Base-by-base conservation (phyloP, 1,284 basidiomycete species). In the Ceratobasidium sp. region DNA sequence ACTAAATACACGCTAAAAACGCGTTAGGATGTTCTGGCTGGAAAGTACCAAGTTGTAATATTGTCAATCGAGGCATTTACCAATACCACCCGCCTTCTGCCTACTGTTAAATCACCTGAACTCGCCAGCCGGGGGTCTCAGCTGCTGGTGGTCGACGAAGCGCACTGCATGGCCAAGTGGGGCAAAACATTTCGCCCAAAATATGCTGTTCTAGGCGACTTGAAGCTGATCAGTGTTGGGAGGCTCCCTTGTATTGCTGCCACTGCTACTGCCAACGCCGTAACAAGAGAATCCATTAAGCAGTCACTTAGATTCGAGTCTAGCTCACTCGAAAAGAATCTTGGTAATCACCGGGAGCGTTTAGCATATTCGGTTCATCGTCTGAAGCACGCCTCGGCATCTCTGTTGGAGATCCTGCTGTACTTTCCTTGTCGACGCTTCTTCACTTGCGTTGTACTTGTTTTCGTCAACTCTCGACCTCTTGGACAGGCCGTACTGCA, bases 111-210 rank as follows among this genome's bases (percentile, higher is more conserved):
- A 43, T 60, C 58, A 1, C 55, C 26, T 21, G 30, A 45, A 3
- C 55, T 71, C 3, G 67, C 34, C 53, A 10, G 4, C 1, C 18
- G 21, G 2, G 23, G 21, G 2, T 1, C 3, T 2, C 41, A 45
- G 14, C 23, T 36, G 34, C 6, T 71, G 6, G 50, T 60, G 12
- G 60, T 46, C 3, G 69, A 71, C 34, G 55, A 71, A 26, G 69
- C 69, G 32, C 69, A 71, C 55, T 39, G 30, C 23, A 26, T 71
- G 2, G 9, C 26, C 21, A 45, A n/a, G 6, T 46, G 57, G 69
- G 39, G 21, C 1, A 23, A 23, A 6, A 1, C 18, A 1, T 71
- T 71, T 71, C 14, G 69, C 14, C 53, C 36, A 1, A 14, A 3
- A 1, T 71, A 61, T 2, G n/a, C 39, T 1, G 18, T 14, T 8